A percentile compares a stretch with the other conserved stretches of the same genome.
These are phyloP conservation scores for Hericium erinaceus DNA, from an alignment of 768 basidiomycete species.

Conservation along the genomic window DNA sequence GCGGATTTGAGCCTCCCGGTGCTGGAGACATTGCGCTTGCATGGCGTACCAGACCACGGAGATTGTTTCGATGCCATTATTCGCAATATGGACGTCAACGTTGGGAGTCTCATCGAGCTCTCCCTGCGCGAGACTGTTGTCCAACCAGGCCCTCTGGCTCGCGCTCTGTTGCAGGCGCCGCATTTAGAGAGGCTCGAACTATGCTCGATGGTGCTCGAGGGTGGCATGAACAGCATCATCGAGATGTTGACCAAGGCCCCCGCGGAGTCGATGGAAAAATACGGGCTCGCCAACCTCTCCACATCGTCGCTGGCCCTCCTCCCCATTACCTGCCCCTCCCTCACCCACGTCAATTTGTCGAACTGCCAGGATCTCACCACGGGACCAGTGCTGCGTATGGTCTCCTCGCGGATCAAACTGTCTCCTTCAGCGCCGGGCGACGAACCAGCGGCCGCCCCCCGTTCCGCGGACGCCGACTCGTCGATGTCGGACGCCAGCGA, in stretches of 20 bases:
- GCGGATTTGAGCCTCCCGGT: no score
- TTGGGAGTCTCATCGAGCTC: conserved; percentile 4
- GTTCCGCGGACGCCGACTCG: background rate
- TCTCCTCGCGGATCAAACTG: conserved; percentile 6
- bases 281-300: background rate
- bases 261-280: background rate
- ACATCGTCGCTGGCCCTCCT: background rate
- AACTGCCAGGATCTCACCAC: conserved; percentile 3
- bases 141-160: background rate
- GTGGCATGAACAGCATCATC: background rate
- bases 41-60: background rate
- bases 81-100: background rate
- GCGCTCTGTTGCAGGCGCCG: background rate
- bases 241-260: background rate
- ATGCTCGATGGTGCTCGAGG: background rate
- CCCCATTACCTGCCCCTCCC: conserved; percentile 10
- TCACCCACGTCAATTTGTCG: conserved; percentile 8
- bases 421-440: background rate
- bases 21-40: background rate
- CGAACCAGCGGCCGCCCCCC: no score
- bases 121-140: background rate
- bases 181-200: conserved; percentile 3
- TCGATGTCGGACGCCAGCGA: background rate
- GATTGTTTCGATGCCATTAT: background rate
- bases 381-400: conserved; percentile 11